A percentile compares a stretch with the other conserved stretches of the same genome.
phyloP scores from a whole-genome alignment of 371 early-diverging fungal genomes.

The Paraphysoderma sedebokerense region DNA sequence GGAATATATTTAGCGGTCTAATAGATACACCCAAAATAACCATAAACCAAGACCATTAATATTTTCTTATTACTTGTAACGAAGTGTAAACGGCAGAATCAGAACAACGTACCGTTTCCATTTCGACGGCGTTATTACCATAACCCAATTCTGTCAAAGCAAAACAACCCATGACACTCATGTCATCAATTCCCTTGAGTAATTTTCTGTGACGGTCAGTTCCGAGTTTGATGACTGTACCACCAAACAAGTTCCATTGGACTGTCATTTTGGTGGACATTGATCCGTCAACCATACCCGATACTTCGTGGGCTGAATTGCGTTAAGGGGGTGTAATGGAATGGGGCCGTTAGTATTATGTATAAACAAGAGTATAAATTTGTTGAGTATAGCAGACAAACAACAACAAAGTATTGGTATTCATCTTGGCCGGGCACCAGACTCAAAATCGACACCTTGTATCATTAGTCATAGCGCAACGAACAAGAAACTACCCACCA shows the following conservation, averaged over 20 bases:
- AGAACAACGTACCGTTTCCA: conserved; percentile 30
- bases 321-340: no score
- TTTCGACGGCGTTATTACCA: conserved; percentile 57
- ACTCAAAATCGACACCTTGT: no score
- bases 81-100: conserved; percentile 1
- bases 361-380: no score
- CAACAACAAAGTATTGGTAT: no score
- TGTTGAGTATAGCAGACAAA: no score
- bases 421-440: no score
- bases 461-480: no score
- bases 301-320: conserved; percentile 39
- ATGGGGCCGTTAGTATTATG: no score
- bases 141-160: conserved; percentile 51
- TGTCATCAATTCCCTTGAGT: conserved; percentile 30
- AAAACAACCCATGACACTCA: conserved; percentile 46
- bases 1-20: conserved; percentile 11
- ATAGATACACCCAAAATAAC: conserved; percentile 2
- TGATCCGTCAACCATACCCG: conserved; percentile 49
- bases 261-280: conserved; percentile 46
- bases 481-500: no score
- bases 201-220: conserved; percentile 43
- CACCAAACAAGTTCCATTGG: conserved; percentile 43
- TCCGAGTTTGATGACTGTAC: conserved; percentile 47
- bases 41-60: conserved; percentile 14
- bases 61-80: background rate